Conservation (phyloP, 805 yeast genomes). For the Lipomyces kockii region DNA sequence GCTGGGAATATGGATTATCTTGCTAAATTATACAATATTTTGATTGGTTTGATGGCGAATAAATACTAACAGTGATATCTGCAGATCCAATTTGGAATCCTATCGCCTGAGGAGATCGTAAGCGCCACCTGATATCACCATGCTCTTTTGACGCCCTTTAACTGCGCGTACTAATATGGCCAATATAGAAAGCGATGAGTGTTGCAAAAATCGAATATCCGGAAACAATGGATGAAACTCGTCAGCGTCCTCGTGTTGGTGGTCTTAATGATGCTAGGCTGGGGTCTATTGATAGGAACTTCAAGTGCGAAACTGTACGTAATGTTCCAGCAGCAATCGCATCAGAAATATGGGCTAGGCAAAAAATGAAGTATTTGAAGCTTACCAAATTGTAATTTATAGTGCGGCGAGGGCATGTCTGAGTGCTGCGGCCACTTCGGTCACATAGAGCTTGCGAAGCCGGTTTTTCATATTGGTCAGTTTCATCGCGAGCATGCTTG, state of each 20-base stretch:
- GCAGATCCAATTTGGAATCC: conserved; percentile 91
- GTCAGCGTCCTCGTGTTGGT: conserved; percentile 92
- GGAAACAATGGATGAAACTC: conserved; percentile 98
- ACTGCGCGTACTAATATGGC: conserved; percentile 4
- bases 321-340: neutral
- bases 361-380: conserved; percentile 4
- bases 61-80: conserved; percentile 4
- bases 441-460: conserved; percentile 96
- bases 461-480: conserved; percentile 92
- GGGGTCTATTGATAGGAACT: conserved; percentile 96
- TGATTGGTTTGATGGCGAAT: conserved; percentile 26
- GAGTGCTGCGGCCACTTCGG: conserved; percentile 99
- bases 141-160: neutral
- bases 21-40: neutral
- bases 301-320: conserved; percentile 86
- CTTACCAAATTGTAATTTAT: conserved; percentile 4
- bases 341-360: neutral
- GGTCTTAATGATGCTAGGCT: conserved; percentile 96
- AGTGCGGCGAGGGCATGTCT: conserved; percentile 97
- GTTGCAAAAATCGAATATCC: conserved; percentile 98
- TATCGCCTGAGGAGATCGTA: conserved; percentile 92
- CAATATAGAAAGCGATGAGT: conserved; percentile 77
- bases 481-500: neutral
- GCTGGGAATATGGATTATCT: neutral
- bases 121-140: conserved; percentile 38